A percentile compares a stretch with the other conserved stretches of the same genome.
These are phyloP conservation scores for Salix brachista DNA, from an alignment of 345 rosid genomes.

Conservation along the genomic window DNA sequence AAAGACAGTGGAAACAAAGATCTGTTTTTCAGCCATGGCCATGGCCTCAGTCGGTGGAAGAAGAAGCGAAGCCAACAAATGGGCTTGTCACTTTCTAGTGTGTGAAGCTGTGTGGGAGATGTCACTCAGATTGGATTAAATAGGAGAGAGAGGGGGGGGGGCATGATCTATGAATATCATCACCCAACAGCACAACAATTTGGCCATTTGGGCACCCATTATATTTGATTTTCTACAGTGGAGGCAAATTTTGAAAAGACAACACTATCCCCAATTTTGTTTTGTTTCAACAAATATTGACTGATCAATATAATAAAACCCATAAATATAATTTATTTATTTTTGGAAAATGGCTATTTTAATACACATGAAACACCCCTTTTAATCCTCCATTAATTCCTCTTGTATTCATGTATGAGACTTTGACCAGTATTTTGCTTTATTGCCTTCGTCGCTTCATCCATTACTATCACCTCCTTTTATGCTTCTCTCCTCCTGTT, in stretches of 20 bases:
- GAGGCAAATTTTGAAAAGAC: not conserved
- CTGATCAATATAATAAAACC: too few species aligned
- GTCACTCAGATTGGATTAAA: constrained; percentile 24
- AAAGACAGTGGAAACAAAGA: constrained; percentile 28
- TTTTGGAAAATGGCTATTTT: not conserved
- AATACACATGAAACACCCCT: constrained; percentile 26
- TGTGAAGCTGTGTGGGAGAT: constrained; percentile 13
- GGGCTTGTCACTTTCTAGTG: constrained; percentile 10
- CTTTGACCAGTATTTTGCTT: constrained; percentile 24
- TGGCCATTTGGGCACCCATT: not conserved
- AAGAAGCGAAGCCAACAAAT: constrained; percentile 4
- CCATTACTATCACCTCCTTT: not conserved
- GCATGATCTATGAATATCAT: not conserved
- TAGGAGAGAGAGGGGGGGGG: constrained; percentile 19
- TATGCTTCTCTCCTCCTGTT: not conserved
- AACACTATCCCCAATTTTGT: not conserved
- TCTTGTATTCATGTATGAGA: constrained; percentile 16
- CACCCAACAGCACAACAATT: constrained; percentile 1
- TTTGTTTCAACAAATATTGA: too few species aligned
- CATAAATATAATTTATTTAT: too few species aligned
- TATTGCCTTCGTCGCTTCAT: not conserved
- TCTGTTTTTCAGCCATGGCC: constrained; percentile 30
- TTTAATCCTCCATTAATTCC: constrained; percentile 36
- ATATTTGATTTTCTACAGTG: not conserved
- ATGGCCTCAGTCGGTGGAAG: constrained; percentile 7